These are phyloP conservation scores for Trichoderma erinaceum DNA, from an alignment of 495 filamentous ascomycete species.

Conservation along the genomic window DNA sequence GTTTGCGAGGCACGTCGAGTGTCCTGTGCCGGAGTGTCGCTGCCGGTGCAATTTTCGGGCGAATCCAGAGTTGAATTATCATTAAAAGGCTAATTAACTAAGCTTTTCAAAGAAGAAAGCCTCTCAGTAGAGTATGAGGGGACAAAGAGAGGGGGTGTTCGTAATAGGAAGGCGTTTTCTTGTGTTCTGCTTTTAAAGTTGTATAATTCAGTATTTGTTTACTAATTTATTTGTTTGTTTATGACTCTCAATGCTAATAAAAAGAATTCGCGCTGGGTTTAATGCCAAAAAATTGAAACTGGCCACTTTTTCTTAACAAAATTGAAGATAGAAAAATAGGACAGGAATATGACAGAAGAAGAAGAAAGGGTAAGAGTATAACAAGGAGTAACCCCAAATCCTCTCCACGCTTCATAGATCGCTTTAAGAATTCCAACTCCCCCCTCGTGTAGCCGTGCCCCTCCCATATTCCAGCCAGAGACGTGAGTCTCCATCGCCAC, in stretches of 20 bases:
- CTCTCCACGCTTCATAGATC: too few species aligned
- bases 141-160: neutral
- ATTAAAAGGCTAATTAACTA: slow-evolving; percentile 17
- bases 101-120: neutral
- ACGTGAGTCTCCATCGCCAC: neutral
- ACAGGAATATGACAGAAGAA: neutral
- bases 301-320: neutral
- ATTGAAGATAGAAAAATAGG: neutral
- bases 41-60: slow-evolving; percentile 65
- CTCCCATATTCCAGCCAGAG: neutral
- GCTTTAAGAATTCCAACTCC: neutral
- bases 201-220: neutral
- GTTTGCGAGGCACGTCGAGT: slow-evolving; percentile 75
- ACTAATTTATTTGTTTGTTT: neutral
- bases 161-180: neutral
- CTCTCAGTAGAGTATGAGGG: too few species aligned
- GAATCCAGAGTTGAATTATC: slow-evolving; percentile 45
- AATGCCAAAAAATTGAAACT: neutral
- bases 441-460: neutral
- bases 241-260: neutral
- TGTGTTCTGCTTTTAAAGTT: neutral
- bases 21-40: slow-evolving; percentile 82
- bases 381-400: neutral
- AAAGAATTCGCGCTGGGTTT: neutral
- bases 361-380: neutral